A percentile compares a stretch with the other conserved stretches of the same genome.
Evolutionary conservation across 352 stramenopile species (phyloP).

Genomic region (Pythium apleroticum): DNA sequence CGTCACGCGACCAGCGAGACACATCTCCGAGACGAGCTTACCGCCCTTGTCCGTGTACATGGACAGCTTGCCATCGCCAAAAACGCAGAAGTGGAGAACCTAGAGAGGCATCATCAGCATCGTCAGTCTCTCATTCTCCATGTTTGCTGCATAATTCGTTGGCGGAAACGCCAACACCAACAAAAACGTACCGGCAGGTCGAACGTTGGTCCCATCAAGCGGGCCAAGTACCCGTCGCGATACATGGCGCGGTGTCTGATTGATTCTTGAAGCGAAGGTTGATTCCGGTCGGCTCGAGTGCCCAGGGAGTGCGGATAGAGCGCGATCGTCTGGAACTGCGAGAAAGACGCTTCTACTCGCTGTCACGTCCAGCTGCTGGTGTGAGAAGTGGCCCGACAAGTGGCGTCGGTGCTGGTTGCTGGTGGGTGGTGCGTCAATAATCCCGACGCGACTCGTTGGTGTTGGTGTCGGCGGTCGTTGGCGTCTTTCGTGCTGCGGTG

Average conservation of each 20-base stretch:
- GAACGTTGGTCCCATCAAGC: constrained; percentile 48
- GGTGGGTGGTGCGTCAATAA: constrained; percentile 1
- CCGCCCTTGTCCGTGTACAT: constrained; percentile 77
- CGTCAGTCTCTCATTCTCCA: neutral
- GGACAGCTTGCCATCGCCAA: constrained; percentile 70
- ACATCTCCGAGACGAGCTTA: constrained; percentile 56
- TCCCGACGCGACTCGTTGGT: neutral
- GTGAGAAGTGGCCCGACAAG: neutral
- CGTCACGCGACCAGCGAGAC: constrained; percentile 67
- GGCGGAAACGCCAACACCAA: neutral
- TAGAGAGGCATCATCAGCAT: constrained; percentile 15
- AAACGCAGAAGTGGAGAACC: constrained; percentile 75
- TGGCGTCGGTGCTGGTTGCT: neutral
- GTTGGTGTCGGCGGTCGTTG: neutral
- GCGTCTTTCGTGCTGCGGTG: neutral
- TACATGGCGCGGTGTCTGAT: constrained; percentile 73
- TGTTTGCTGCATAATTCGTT: neutral
- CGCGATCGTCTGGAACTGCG: neutral
- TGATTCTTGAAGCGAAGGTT: neutral
- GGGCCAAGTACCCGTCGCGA: constrained; percentile 76
- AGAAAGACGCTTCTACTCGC: neutral
- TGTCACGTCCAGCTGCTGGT: neutral
- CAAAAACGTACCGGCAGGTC: constrained; percentile 48
- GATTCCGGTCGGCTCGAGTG: neutral
- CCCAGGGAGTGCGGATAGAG: neutral